phyloP scores from a whole-genome alignment of 805 yeast genomes.

The Yueomyces sp. region DNA sequence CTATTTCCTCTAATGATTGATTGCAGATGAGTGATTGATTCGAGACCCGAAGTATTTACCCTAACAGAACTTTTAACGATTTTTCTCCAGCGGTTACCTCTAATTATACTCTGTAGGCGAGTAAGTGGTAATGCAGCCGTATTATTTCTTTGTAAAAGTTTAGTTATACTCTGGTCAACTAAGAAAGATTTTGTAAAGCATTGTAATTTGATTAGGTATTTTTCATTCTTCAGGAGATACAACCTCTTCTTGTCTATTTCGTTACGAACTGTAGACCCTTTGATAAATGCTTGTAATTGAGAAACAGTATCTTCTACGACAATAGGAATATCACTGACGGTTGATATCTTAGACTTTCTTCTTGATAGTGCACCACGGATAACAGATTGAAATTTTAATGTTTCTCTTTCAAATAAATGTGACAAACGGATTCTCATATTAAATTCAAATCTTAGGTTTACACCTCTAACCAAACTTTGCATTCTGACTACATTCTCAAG shows the following conservation, averaged over 20 bases:
- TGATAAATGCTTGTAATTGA: conserved; percentile 39
- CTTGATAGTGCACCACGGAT: conserved; percentile 34
- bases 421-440: conserved; percentile 52
- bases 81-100: conserved; percentile 26
- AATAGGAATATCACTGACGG: background rate
- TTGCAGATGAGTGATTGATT: conserved; percentile 37
- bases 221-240: conserved; percentile 17
- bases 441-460: conserved; percentile 46
- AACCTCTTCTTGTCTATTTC: conserved; percentile 12
- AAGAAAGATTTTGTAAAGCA: background rate
- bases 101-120: conserved; percentile 37
- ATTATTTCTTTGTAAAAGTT: background rate
- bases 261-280: conserved; percentile 30
- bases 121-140: conserved; percentile 5
- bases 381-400: conserved; percentile 35
- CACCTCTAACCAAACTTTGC: conserved; percentile 64
- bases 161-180: background rate
- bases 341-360: conserved; percentile 3
- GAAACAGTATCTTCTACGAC: conserved; percentile 6
- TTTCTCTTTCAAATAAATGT: conserved; percentile 39
- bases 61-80: conserved; percentile 23
- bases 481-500: conserved; percentile 31
- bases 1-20: conserved; percentile 39
- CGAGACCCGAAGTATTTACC: conserved; percentile 4
- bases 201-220: conserved; percentile 3